Evolutionary conservation across 2,329 filamentous ascomycete genomes (phyloP).

Genomic region (Aspergillus ruber): DNA sequence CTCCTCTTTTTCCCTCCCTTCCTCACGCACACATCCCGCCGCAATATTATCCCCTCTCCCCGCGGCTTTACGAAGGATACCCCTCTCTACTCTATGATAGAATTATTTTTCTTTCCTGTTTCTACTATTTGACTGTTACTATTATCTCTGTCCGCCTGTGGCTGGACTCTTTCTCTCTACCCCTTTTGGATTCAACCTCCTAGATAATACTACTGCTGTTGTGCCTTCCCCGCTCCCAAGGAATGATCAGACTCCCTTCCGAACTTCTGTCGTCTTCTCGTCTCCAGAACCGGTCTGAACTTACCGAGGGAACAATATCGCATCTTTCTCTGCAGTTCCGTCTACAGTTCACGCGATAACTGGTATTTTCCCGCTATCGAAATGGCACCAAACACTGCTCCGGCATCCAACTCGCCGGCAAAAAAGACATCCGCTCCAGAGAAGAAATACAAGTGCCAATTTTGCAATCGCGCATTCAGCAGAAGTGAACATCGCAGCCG

Average conservation of each 20-base stretch:
- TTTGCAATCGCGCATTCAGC: slow-evolving; percentile 95
- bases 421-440: slow-evolving; percentile 83
- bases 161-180: slow-evolving; percentile 25
- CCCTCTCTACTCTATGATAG: slow-evolving; percentile 12
- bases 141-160: slow-evolving; percentile 29
- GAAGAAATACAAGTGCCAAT: slow-evolving; percentile 99
- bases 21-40: slow-evolving; percentile 4
- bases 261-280: slow-evolving; percentile 35
- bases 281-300: slow-evolving; percentile 39
- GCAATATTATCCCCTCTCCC: slow-evolving; percentile 10
- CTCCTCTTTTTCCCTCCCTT: slow-evolving; percentile 13
- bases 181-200: slow-evolving; percentile 16
- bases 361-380: slow-evolving; percentile 14
- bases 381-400: slow-evolving; percentile 46
- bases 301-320: slow-evolving; percentile 35
- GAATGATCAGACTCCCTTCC: slow-evolving; percentile 39
- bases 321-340: slow-evolving; percentile 20
- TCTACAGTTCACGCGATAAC: slow-evolving; percentile 10
- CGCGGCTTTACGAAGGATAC: slow-evolving; percentile 8
- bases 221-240: slow-evolving; percentile 24
- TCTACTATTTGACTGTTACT: slow-evolving; percentile 1
- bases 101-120: slow-evolving; percentile 4
- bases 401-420: slow-evolving; percentile 65
- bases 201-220: slow-evolving; percentile 8
- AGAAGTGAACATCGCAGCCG: slow-evolving; percentile 93